Evolutionary conservation across 768 basidiomycete genomes (phyloP).

Genomic region (Mycena kentingensis): DNA sequence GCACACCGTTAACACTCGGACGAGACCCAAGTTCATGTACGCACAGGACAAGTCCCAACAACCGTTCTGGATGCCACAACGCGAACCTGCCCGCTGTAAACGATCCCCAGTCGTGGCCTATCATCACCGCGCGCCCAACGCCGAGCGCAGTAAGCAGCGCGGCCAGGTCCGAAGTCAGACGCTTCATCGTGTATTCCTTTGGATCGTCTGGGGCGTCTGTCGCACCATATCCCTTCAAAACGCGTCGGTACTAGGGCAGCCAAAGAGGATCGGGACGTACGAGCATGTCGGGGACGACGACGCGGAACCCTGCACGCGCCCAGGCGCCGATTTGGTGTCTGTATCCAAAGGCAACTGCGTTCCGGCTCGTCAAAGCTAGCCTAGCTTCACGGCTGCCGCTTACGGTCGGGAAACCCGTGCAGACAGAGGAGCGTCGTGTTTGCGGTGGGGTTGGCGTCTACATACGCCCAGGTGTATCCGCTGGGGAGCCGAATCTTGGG

Average conservation of each 20-base stretch:
- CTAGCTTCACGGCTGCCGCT: conserved; percentile 26
- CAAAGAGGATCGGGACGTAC: not conserved
- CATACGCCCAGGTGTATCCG: conserved; percentile 17
- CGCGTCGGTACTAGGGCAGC: conserved; percentile 22
- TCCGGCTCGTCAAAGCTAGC: not conserved
- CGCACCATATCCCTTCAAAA: conserved; percentile 57
- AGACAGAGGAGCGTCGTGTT: conserved; percentile 65
- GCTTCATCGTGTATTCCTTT: conserved; percentile 60
- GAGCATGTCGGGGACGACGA: conserved; percentile 61
- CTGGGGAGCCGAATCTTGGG: conserved; percentile 5
- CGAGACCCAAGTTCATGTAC: conserved; percentile 23
- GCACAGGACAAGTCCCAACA: conserved; percentile 62
- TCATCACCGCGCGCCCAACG: conserved; percentile 57
- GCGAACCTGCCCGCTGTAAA: conserved; percentile 65
- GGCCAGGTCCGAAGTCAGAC: conserved; percentile 60
- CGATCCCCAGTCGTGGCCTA: conserved; percentile 86
- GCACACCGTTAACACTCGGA: conserved; percentile 3
- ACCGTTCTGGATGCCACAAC: conserved; percentile 68
- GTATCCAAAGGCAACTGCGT: conserved; percentile 56
- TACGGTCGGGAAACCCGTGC: conserved; percentile 79
- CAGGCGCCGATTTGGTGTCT: conserved; percentile 72
- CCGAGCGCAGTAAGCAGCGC: conserved; percentile 62
- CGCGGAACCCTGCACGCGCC: conserved; percentile 61
- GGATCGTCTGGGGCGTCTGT: conserved; percentile 62
- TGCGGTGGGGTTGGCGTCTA: conserved; percentile 33